A percentile compares a stretch with the other conserved stretches of the same genome.
phyloP scores from a whole-genome alignment of 371 early-diverging fungal species.

The Rhizopus sp. region DNA sequence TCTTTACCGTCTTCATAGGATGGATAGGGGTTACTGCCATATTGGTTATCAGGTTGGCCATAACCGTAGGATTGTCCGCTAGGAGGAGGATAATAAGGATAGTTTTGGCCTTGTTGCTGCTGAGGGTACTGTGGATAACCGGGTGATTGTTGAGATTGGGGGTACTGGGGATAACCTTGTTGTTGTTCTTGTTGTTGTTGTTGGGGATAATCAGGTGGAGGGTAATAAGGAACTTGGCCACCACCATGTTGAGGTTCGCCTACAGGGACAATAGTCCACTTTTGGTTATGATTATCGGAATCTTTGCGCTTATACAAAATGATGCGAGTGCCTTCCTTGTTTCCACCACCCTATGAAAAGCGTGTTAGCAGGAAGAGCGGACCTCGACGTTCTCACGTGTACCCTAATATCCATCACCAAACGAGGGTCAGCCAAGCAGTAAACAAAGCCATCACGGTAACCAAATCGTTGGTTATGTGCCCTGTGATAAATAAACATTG shows the following conservation, averaged over 20 bases:
- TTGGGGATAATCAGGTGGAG: conserved; percentile 7
- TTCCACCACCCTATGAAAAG: conserved; percentile 29
- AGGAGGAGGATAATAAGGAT: conserved; percentile 18
- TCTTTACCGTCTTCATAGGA: conserved; percentile 5
- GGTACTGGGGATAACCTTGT: conserved; percentile 7
- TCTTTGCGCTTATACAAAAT: conserved; percentile 45
- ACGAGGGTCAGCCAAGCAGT: conserved; percentile 40
- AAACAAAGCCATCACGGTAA: conserved; percentile 47
- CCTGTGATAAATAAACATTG: conserved; percentile 16
- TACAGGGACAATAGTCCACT: conserved; percentile 39
- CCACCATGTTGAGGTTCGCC: conserved; percentile 9
- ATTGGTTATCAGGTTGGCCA: conserved; percentile 28
- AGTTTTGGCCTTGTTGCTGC: background rate
- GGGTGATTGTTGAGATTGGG: conserved; percentile 2
- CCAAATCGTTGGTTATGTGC: conserved; percentile 52
- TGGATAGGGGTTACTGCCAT: conserved; percentile 1
- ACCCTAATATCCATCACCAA: conserved; percentile 46
- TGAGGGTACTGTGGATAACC: background rate
- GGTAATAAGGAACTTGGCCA: conserved; percentile 11
- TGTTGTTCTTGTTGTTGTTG: too few species aligned
- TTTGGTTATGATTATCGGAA: conserved; percentile 38
- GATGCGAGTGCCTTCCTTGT: conserved; percentile 38
- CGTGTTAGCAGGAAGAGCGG: background rate
- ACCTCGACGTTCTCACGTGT: background rate
- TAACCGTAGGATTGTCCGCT: conserved; percentile 21